These are phyloP conservation scores for Lactifluus subvellereus DNA, from an alignment of 768 basidiomycete genomes.

Conservation along the genomic window DNA sequence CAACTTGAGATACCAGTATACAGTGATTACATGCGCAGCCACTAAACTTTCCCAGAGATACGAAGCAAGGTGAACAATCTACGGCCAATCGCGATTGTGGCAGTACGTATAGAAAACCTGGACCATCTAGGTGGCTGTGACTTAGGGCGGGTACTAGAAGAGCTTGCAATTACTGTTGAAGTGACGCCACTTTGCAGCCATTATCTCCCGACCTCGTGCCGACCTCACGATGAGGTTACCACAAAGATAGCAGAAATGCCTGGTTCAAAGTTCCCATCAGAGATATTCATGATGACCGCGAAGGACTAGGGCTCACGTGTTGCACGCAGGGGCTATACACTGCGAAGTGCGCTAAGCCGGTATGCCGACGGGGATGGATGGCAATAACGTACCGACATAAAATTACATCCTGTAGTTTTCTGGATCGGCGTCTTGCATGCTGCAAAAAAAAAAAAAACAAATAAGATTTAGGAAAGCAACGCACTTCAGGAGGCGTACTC, in stretches of 20 bases:
- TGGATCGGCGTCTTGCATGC: conserved; percentile 46
- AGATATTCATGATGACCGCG: neutral
- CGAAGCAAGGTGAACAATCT: neutral
- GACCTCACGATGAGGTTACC: conserved; percentile 43
- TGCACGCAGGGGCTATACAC: conserved; percentile 54
- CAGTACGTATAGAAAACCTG: neutral
- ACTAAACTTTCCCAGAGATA: neutral
- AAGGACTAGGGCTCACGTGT: conserved; percentile 31
- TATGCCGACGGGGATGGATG: neutral
- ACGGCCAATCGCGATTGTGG: neutral
- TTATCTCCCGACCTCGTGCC: conserved; percentile 32
- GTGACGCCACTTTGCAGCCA: conserved; percentile 30
- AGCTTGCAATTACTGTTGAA: conserved; percentile 31
- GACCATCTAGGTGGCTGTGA: neutral
- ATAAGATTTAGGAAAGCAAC: neutral
- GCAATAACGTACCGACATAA: conserved; percentile 46
- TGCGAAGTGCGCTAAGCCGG: conserved; percentile 22
- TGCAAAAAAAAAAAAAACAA: conserved; percentile 19
- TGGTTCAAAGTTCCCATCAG: conserved; percentile 6
- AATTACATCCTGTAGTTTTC: conserved; percentile 50
- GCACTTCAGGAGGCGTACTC: conserved; percentile 19
- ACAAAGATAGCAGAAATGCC: conserved; percentile 51
- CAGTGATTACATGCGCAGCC: neutral
- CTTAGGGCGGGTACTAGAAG: conserved; percentile 28
- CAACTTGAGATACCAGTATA: neutral